Percentiles rank a stretch among this genome's conserved stretches.
These are phyloP conservation scores for Pogostemon cablin DNA, from an alignment of 257 asterid species.

Conservation along the genomic window DNA sequence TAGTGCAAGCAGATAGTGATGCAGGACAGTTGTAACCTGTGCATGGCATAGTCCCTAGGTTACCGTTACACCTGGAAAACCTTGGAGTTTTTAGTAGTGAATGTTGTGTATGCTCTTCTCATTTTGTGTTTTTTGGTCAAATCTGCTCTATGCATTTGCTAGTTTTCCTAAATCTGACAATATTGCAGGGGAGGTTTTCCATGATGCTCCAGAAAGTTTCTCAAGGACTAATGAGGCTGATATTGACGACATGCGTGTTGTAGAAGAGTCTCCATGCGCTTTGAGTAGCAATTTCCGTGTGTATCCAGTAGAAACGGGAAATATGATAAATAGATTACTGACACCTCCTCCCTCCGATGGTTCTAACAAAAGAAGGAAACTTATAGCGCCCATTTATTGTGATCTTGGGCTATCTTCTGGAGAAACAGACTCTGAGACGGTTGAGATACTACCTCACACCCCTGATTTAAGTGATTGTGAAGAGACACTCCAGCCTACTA, in stretches of 20 bases:
- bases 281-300: conserved; percentile 47
- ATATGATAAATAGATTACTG: conserved; percentile 33
- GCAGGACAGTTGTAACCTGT: conserved; percentile 1
- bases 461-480: conserved; percentile 49
- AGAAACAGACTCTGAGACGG: conserved; percentile 42
- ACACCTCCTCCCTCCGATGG: conserved; percentile 69
- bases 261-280: conserved; percentile 57
- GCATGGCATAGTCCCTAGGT: background rate
- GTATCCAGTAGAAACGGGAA: conserved; percentile 45
- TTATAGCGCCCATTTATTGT: conserved; percentile 46
- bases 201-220: conserved; percentile 70
- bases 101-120: background rate
- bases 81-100: background rate
- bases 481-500: conserved; percentile 56
- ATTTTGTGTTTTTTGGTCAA: background rate
- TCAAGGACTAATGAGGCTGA: conserved; percentile 38
- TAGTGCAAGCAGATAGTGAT: conserved; percentile 8
- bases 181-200: conserved; percentile 74
- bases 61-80: background rate
- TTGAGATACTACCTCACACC: conserved; percentile 44
- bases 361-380: conserved; percentile 77
- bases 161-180: conserved; percentile 29
- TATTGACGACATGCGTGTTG: conserved; percentile 29
- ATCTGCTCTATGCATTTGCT: background rate
- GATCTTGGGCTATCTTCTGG: conserved; percentile 46